Conservation (phyloP, 345 rosid species). For the Eutrema yunnanense region DNA sequence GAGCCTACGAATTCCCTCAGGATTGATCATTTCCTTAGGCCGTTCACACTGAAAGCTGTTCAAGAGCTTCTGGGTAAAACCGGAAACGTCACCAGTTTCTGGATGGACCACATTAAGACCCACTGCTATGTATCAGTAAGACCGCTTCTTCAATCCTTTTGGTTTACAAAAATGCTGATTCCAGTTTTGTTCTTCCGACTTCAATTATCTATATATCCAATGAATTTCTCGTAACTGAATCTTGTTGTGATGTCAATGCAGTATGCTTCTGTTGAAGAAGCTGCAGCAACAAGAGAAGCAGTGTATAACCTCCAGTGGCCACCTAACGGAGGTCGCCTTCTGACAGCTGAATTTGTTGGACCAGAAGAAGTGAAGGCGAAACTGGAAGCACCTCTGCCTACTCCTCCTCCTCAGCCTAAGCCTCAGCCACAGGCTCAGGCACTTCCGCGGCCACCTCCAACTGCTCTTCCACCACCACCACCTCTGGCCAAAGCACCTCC, state of each 20-base stretch:
- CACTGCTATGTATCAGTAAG: constrained; percentile 94
- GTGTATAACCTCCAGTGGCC: constrained; percentile 96
- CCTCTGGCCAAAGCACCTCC: constrained; percentile 42
- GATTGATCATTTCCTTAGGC: constrained; percentile 87
- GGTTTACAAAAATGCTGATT: not conserved
- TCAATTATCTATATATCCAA: not conserved
- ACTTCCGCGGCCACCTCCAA: constrained; percentile 31
- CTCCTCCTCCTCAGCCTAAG: constrained; percentile 14
- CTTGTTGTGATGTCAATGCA: constrained; percentile 34
- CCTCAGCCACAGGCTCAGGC: constrained; percentile 44
- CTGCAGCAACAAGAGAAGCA: constrained; percentile 77
- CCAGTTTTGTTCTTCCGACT: not conserved
- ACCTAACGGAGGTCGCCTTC: constrained; percentile 81
- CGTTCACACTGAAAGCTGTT: constrained; percentile 94
- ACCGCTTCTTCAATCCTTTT: not conserved
- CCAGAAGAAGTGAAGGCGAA: constrained; percentile 69
- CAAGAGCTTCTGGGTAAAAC: constrained; percentile 93
- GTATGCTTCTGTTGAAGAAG: constrained; percentile 89
- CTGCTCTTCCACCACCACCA: constrained; percentile 66
- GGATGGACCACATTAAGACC: constrained; percentile 98
- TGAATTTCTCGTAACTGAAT: not conserved
- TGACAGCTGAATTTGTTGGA: constrained; percentile 83
- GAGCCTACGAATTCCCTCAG: constrained; percentile 76
- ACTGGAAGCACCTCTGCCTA: constrained; percentile 53
- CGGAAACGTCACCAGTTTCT: constrained; percentile 67